These are phyloP conservation scores for Trametes maxima DNA, from an alignment of 768 basidiomycete genomes.

Conservation along the genomic window DNA sequence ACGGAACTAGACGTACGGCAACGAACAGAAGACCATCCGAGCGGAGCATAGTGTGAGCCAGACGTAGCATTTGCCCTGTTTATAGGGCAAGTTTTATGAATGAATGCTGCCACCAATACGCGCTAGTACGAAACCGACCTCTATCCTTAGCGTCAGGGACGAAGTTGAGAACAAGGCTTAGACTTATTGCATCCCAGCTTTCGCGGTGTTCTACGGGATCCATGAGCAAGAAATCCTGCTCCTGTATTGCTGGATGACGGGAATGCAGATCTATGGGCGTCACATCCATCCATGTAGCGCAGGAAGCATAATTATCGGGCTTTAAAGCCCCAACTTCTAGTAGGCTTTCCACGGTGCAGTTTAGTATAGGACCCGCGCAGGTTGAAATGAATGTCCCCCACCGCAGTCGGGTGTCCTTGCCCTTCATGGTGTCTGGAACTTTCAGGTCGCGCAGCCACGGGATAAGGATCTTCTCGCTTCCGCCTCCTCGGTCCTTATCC, in stretches of 20 bases:
- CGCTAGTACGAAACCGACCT: constrained; percentile 48
- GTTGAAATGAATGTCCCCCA: too few relatives aligned
- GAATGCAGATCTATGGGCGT: constrained; percentile 85
- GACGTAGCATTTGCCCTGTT: constrained; percentile 69
- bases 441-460: constrained; percentile 68
- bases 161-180: constrained; percentile 91
- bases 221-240: constrained; percentile 84
- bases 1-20: constrained; percentile 52
- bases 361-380: too few relatives aligned
- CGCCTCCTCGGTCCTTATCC: constrained; percentile 79
- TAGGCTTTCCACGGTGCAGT: constrained; percentile 47
- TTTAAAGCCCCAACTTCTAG: constrained; percentile 89
- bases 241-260: constrained; percentile 75
- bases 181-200: constrained; percentile 79
- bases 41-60: constrained; percentile 59
- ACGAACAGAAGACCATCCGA: constrained; percentile 67
- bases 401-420: constrained; percentile 34
- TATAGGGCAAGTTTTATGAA: not conserved
- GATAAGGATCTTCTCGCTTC: constrained; percentile 81
- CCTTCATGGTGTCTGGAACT: constrained; percentile 12
- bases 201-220: constrained; percentile 49
- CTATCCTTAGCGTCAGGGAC: constrained; percentile 73
- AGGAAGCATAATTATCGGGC: constrained; percentile 76
- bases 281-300: constrained; percentile 69
- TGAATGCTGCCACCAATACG: not conserved